A percentile compares a stretch with the other conserved stretches of the same genome.
phyloP scores from a whole-genome alignment of 805 yeast genomes.

The Cyberlindnera mrakii region DNA sequence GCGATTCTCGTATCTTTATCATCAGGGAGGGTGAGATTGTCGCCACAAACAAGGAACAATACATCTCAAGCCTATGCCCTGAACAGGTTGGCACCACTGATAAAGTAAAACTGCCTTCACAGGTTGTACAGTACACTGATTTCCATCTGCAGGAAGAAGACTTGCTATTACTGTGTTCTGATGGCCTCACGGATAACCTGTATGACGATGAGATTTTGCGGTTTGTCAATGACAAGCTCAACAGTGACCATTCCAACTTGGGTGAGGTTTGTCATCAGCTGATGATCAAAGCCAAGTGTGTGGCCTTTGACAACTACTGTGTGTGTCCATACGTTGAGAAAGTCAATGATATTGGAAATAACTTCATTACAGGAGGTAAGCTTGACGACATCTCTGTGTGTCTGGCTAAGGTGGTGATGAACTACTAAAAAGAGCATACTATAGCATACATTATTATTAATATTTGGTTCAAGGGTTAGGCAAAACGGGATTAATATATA shows the following conservation, averaged over 20 bases:
- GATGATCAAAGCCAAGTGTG: conserved; percentile 38
- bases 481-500: not conserved
- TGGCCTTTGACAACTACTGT: conserved; percentile 48
- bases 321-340: conserved; percentile 49
- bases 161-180: conserved; percentile 42
- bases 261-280: conserved; percentile 35
- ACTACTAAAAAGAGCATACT: conserved; percentile 2
- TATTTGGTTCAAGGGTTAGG: no score
- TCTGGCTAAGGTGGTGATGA: conserved; percentile 35
- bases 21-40: conserved; percentile 40
- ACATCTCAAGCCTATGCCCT: conserved; percentile 42
- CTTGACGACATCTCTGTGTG: conserved; percentile 50
- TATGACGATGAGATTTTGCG: conserved; percentile 41
- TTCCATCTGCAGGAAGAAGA: conserved; percentile 36
- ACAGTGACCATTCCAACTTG: conserved; percentile 24
- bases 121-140: conserved; percentile 40
- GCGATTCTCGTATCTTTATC: conserved; percentile 45
- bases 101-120: conserved; percentile 35
- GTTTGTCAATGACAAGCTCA: conserved; percentile 29
- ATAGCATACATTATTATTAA: not conserved
- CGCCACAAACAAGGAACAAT: conserved; percentile 39
- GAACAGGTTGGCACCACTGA: conserved; percentile 50
- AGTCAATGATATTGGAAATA: conserved; percentile 33
- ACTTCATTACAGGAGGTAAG: conserved; percentile 43
- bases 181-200: conserved; percentile 48